Percentiles rank a stretch among this genome's conserved stretches.
Evolutionary conservation across 169 alveolate genomes (phyloP).

Genomic region (Eimeria zaria): DNA sequence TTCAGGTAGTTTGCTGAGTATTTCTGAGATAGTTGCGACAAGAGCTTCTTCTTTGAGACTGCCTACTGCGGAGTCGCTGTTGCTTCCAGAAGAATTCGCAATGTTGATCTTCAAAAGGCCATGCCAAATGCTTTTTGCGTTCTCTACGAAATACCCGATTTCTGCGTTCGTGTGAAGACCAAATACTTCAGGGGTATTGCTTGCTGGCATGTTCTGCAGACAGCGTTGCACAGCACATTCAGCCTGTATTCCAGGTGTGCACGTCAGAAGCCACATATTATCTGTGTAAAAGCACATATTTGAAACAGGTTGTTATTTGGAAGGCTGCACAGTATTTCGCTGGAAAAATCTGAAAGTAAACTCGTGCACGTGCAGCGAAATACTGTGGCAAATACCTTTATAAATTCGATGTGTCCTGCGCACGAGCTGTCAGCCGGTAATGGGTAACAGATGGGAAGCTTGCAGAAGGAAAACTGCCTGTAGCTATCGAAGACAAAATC

Average conservation of each 20-base stretch:
- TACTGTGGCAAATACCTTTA: slow-evolving; percentile 84
- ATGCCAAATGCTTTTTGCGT: slow-evolving; percentile 95
- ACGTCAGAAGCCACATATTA: neutral
- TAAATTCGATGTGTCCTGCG: slow-evolving; percentile 90
- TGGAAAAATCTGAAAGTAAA: neutral
- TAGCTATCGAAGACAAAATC: slow-evolving; percentile 96
- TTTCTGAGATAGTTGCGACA: slow-evolving; percentile 84
- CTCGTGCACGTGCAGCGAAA: neutral
- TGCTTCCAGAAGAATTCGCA: slow-evolving; percentile 23
- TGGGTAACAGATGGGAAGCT: slow-evolving; percentile 81
- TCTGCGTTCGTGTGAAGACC: slow-evolving; percentile 98
- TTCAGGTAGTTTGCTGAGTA: slow-evolving; percentile 91
- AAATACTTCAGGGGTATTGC: slow-evolving; percentile 94
- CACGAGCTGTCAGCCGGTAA: slow-evolving; percentile 91
- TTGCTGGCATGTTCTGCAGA: slow-evolving; percentile 89
- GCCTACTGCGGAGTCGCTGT: slow-evolving; percentile 9
- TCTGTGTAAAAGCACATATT: too few species aligned
- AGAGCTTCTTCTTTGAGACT: slow-evolving; percentile 65
- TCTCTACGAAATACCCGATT: slow-evolving; percentile 95
- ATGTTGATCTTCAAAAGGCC: slow-evolving; percentile 89
- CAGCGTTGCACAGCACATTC: too few species aligned
- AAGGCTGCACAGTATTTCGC: neutral
- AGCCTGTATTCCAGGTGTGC: neutral
- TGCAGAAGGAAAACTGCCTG: slow-evolving; percentile 94
- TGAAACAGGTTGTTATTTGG: neutral